A percentile compares a stretch with the other conserved stretches of the same genome.
phyloP scores from a whole-genome alignment of 75 land plant species.

The Adiantum capillusveneris region DNA sequence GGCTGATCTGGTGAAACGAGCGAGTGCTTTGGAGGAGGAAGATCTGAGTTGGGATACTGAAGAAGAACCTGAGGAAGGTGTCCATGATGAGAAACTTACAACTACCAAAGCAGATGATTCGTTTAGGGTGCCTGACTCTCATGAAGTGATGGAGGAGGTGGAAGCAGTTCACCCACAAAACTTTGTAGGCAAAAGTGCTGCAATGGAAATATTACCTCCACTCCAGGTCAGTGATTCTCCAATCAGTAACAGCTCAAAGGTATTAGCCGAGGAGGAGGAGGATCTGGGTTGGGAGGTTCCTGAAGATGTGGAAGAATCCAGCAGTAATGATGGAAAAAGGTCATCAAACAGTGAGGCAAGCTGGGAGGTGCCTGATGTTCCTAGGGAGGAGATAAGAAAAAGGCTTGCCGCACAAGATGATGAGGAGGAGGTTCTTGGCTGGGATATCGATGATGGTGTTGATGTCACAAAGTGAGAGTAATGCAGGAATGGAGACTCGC shows the following conservation, averaged over 20 bases:
- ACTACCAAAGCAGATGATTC: too few species aligned
- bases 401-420: constrained; percentile 10
- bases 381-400: background rate
- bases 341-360: constrained; percentile 2
- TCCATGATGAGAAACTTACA: background rate
- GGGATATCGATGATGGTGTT: constrained; percentile 51
- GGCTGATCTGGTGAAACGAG: constrained; percentile 82
- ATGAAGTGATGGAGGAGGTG: too few species aligned
- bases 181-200: too few species aligned
- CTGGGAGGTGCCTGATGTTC: constrained; percentile 6
- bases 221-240: background rate
- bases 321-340: constrained; percentile 3
- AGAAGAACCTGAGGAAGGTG: constrained; percentile 46
- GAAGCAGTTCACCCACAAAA: too few species aligned
- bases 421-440: constrained; percentile 59
- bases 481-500: too few species aligned
- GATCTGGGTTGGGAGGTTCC: constrained; percentile 62
- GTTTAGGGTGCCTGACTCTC: too few species aligned
- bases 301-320: constrained; percentile 30
- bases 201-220: too few species aligned
- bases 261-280: constrained; percentile 20
- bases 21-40: constrained; percentile 53
- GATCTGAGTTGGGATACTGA: constrained; percentile 66
- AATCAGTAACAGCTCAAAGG: too few species aligned
- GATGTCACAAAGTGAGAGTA: too few species aligned